These are phyloP conservation scores for Vigna nakashimae DNA, from an alignment of 306 rosid species.

Conservation along the genomic window DNA sequence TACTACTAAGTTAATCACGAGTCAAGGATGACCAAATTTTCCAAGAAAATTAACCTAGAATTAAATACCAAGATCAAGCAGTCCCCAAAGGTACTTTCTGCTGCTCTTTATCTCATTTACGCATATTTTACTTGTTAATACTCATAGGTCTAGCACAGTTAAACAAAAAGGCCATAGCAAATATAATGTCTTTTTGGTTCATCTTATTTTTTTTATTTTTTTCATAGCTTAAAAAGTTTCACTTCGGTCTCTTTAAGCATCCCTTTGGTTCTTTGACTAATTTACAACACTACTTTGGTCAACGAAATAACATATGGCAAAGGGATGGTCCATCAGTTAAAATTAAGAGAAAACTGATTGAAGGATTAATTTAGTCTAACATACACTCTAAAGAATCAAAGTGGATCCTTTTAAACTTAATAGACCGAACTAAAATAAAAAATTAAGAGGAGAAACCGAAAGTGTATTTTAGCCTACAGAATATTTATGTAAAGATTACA, in stretches of 20 bases:
- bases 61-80: constrained; percentile 1
- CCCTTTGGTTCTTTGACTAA: background rate
- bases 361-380: background rate
- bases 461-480: background rate
- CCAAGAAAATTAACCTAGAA: background rate
- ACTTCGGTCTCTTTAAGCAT: background rate
- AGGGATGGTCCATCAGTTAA: background rate
- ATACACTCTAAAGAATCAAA: background rate
- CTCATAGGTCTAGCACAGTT: background rate
- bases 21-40: background rate
- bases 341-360: background rate
- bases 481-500: background rate
- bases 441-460: background rate
- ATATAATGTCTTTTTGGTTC: background rate
- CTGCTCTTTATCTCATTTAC: background rate
- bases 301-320: background rate
- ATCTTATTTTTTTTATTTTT: background rate
- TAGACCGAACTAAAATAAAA: background rate
- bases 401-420: background rate
- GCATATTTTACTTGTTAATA: background rate
- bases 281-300: background rate
- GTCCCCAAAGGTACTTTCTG: background rate
- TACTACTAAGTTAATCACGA: constrained; percentile 1
- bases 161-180: background rate
- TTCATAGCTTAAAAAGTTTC: background rate